These are phyloP conservation scores for Theobroma cacao DNA, from an alignment of 345 rosid species.

Conservation along the genomic window DNA sequence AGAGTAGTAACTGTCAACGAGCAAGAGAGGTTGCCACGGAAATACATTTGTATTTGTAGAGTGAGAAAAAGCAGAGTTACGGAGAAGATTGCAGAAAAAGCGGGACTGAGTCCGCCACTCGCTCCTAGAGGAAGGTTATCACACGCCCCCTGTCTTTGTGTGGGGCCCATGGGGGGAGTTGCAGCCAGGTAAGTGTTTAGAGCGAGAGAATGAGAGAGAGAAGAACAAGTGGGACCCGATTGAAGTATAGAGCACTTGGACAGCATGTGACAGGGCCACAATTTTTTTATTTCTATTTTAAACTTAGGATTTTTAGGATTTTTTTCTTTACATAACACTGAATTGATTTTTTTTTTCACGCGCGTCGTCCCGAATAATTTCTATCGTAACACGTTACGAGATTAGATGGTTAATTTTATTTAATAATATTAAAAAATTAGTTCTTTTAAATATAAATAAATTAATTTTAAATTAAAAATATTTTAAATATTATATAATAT, in stretches of 20 bases:
- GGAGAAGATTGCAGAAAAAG: background rate
- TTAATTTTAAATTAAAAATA: no score
- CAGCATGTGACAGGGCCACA: slow-evolving; percentile 35
- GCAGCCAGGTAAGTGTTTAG: slow-evolving; percentile 34
- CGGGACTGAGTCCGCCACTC: slow-evolving; percentile 6
- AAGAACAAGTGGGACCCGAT: slow-evolving; percentile 13
- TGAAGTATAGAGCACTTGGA: slow-evolving; percentile 20
- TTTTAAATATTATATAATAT: no score
- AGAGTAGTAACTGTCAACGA: slow-evolving; percentile 37
- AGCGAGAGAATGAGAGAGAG: no score
- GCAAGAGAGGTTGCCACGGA: background rate
- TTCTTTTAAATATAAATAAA: no score
- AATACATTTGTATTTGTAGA: background rate
- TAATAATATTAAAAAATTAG: no score
- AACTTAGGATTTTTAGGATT: no score
- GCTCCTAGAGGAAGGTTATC: background rate
- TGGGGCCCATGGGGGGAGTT: slow-evolving; percentile 26
- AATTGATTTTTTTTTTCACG: no score
- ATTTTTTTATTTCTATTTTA: background rate
- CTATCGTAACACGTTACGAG: no score
- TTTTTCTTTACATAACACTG: no score
- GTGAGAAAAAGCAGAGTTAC: slow-evolving; percentile 4
- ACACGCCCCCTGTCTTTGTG: slow-evolving; percentile 16
- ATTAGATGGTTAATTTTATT: no score
- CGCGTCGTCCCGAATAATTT: no score